These are phyloP conservation scores for Panus rudis DNA, from an alignment of 768 basidiomycete species.

Conservation along the genomic window DNA sequence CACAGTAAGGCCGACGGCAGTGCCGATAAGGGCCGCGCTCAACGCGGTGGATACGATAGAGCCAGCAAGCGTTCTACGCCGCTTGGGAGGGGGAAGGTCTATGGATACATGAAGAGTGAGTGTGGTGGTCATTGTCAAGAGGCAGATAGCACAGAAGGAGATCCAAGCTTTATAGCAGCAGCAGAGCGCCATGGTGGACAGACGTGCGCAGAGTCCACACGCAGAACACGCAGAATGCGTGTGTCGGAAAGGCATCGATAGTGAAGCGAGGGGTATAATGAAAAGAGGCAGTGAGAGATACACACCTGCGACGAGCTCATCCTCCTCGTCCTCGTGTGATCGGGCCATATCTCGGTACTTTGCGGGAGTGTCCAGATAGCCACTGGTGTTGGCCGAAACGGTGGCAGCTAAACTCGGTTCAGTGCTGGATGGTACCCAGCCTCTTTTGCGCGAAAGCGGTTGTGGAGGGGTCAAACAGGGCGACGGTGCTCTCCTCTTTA, in stretches of 20 bases:
- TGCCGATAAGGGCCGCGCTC: slow-evolving; percentile 79
- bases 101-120: slow-evolving; percentile 29
- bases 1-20: slow-evolving; percentile 80
- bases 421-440: slow-evolving; percentile 62
- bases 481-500: no score
- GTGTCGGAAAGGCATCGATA: not conserved
- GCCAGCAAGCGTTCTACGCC: slow-evolving; percentile 73
- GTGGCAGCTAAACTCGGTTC: slow-evolving; percentile 48
- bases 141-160: no score
- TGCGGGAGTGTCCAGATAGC: slow-evolving; percentile 65
- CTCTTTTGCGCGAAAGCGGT: slow-evolving; percentile 51
- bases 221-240: slow-evolving; percentile 4
- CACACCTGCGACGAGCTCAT: slow-evolving; percentile 40
- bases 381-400: slow-evolving; percentile 46
- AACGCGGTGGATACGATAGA: slow-evolving; percentile 79
- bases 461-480: slow-evolving; percentile 33
- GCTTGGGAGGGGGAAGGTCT: slow-evolving; percentile 74
- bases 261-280: not conserved
- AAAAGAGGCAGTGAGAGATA: slow-evolving; percentile 5
- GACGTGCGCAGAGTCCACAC: slow-evolving; percentile 1
- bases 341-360: slow-evolving; percentile 40
- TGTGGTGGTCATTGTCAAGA: slow-evolving; percentile 16
- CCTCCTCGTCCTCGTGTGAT: slow-evolving; percentile 25
- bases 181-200: slow-evolving; percentile 11
- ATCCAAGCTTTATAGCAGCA: slow-evolving; percentile 38